Conservation (phyloP, 2,329 filamentous ascomycete genomes). For the Aulographum hederae region DNA sequence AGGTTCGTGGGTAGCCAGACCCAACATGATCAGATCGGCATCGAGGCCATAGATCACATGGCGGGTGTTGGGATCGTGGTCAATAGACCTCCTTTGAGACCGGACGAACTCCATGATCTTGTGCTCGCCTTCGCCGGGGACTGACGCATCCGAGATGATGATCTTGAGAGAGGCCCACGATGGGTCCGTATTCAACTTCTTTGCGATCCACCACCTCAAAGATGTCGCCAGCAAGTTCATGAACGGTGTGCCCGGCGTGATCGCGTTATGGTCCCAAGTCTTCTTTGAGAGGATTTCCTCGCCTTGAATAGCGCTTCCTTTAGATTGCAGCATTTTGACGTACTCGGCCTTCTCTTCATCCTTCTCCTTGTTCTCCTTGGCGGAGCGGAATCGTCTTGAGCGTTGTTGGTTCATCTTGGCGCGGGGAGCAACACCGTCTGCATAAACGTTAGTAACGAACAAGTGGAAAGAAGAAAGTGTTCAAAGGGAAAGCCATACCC, state of each 20-base stretch:
- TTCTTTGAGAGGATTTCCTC: conserved; percentile 53
- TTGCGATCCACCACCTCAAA: conserved; percentile 89
- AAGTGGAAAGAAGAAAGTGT: conserved; percentile 1
- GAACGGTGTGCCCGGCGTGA: conserved; percentile 93
- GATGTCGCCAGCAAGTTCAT: conserved; percentile 90
- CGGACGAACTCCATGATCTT: conserved; percentile 99
- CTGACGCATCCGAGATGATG: conserved; percentile 95
- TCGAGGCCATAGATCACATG: conserved; percentile 98
- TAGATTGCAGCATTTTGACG: conserved; percentile 48
- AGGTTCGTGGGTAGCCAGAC: conserved; percentile 89
- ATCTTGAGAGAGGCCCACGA: conserved; percentile 81
- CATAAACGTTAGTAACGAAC: conserved; percentile 5
- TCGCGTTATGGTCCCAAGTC: conserved; percentile 77
- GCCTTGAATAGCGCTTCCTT: conserved; percentile 41
- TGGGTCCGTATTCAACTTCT: conserved; percentile 93
- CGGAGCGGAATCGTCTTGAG: conserved; percentile 83
- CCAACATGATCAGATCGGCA: conserved; percentile 97
- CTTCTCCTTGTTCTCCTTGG: conserved; percentile 87
- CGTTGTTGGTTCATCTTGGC: conserved; percentile 99
- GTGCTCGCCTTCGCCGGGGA: conserved; percentile 94
- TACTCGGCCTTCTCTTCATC: conserved; percentile 82
- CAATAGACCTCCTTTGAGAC: conserved; percentile 74
- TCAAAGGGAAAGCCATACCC: conserved; percentile 9
- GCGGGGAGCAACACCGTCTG: conserved; percentile 88
- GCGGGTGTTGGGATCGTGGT: conserved; percentile 89